These are phyloP conservation scores for Ophiostoma novo-ulmi DNA, from an alignment of 2,329 filamentous ascomycete genomes.

Conservation along the genomic window DNA sequence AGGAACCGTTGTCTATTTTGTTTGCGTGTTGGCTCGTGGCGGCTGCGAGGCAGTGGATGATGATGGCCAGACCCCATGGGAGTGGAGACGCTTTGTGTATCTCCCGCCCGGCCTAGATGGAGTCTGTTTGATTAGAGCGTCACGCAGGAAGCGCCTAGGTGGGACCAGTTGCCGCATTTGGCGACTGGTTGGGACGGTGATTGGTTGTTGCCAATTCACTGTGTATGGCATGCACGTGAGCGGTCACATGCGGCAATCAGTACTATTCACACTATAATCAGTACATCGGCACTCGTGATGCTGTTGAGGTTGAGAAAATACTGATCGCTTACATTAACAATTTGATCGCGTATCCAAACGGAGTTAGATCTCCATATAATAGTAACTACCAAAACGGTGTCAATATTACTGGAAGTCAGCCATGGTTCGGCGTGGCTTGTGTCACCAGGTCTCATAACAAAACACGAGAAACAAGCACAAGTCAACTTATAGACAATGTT, in stretches of 20 bases:
- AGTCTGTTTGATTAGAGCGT: not conserved
- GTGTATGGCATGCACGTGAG: not conserved
- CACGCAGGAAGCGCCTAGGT: conserved; percentile 1
- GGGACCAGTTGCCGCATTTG: not conserved
- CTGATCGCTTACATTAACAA: no score
- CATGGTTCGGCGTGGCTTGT: no score
- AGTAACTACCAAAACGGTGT: no score
- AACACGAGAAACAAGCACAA: no score
- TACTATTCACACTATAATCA: not conserved
- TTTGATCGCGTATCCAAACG: not conserved
- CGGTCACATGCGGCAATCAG: not conserved
- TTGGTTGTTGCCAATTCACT: not conserved
- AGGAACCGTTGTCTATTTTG: not conserved
- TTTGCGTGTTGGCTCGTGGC: not conserved
- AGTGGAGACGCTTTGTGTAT: conserved; percentile 10
- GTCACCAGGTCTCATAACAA: no score
- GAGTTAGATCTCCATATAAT: no score
- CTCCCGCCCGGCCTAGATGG: not conserved
- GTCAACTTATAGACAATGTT: no score
- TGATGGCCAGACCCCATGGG: not conserved
- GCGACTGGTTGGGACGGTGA: not conserved
- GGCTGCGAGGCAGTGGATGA: conserved; percentile 1
- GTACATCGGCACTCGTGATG: no score
- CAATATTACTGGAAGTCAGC: no score
- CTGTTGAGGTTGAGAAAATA: no score